Evolutionary conservation across 2,329 filamentous ascomycete genomes (phyloP).

Genomic region (Arthrobotrys entomopaga): DNA sequence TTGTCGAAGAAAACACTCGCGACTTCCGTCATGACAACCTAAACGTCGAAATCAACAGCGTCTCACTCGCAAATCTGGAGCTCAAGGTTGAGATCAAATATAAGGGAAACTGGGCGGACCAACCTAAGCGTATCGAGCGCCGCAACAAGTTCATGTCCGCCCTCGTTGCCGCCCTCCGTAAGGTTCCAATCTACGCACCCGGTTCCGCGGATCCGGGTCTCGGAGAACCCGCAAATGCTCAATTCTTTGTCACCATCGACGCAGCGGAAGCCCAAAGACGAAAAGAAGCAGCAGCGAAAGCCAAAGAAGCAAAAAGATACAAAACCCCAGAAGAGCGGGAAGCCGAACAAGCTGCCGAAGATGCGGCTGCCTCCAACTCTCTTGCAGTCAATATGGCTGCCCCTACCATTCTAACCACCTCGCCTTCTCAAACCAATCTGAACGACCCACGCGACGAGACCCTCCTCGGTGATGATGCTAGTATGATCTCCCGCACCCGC

Average conservation of each 20-base stretch:
- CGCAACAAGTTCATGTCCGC: slow-evolving; percentile 98
- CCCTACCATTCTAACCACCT: slow-evolving; percentile 47
- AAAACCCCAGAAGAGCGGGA: slow-evolving; percentile 52
- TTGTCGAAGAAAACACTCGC: slow-evolving; percentile 87
- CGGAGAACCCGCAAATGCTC: slow-evolving; percentile 75
- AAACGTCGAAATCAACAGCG: slow-evolving; percentile 77
- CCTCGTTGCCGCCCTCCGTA: slow-evolving; percentile 82
- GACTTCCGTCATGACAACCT: slow-evolving; percentile 86
- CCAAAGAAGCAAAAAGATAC: slow-evolving; percentile 71
- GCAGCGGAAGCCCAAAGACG: slow-evolving; percentile 74
- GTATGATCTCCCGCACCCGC: slow-evolving; percentile 59
- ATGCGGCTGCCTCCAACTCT: background rate
- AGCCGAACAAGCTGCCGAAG: slow-evolving; percentile 26
- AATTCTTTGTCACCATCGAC: slow-evolving; percentile 80
- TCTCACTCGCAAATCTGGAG: slow-evolving; percentile 88
- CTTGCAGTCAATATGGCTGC: background rate
- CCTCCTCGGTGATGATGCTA: slow-evolving; percentile 64
- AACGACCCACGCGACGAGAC: slow-evolving; percentile 51
- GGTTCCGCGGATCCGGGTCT: slow-evolving; percentile 72
- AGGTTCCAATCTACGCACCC: slow-evolving; percentile 84
- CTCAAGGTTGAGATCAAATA: slow-evolving; percentile 72
- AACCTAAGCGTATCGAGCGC: slow-evolving; percentile 55
- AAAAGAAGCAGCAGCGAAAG: slow-evolving; percentile 69
- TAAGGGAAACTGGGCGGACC: slow-evolving; percentile 75
- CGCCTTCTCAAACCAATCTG: slow-evolving; percentile 44